Percentiles rank a stretch among this genome's conserved stretches.
Evolutionary conservation across 345 rosid species (phyloP).

Genomic region (Eucalyptus pumila): DNA sequence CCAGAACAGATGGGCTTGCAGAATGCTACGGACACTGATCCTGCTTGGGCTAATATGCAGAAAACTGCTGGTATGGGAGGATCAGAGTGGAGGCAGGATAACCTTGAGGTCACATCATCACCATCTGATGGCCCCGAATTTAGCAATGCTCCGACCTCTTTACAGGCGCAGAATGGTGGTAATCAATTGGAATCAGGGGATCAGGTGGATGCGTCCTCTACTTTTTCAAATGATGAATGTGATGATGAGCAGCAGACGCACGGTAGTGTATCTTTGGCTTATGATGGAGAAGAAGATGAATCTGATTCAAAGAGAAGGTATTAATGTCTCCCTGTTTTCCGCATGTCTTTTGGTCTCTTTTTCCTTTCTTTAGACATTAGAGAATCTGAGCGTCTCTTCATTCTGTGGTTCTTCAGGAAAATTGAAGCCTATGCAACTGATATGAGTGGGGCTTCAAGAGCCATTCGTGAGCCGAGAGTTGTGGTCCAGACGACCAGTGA

Average conservation of each 20-base stretch:
- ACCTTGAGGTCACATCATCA: constrained; percentile 55
- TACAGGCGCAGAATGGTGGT: constrained; percentile 34
- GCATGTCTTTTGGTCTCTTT: not conserved
- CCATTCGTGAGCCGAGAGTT: constrained; percentile 94
- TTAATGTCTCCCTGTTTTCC: not conserved
- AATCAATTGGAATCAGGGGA: constrained; percentile 51
- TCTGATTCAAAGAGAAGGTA: constrained; percentile 93
- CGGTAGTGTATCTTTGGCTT: constrained; percentile 50
- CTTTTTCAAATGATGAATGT: constrained; percentile 62
- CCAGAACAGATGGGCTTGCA: constrained; percentile 38
- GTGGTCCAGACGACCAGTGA: constrained; percentile 98
- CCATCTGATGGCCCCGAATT: constrained; percentile 38
- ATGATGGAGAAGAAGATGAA: constrained; percentile 70
- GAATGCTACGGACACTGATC: constrained; percentile 32
- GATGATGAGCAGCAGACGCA: constrained; percentile 71
- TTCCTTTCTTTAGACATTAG: not conserved
- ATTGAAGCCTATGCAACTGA: constrained; percentile 64
- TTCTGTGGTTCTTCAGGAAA: constrained; percentile 35
- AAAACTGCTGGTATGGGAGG: constrained; percentile 21
- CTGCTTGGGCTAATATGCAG: constrained; percentile 30
- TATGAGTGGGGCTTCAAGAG: constrained; percentile 89
- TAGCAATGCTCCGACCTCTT: constrained; percentile 18
- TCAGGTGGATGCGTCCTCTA: constrained; percentile 62
- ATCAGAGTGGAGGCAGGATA: constrained; percentile 53
- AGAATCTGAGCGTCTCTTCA: not conserved